Percentiles rank a stretch among this genome's conserved stretches.
Conservation (phyloP, 2,329 filamentous ascomycete species). For the Pyricularia sp. region DNA sequence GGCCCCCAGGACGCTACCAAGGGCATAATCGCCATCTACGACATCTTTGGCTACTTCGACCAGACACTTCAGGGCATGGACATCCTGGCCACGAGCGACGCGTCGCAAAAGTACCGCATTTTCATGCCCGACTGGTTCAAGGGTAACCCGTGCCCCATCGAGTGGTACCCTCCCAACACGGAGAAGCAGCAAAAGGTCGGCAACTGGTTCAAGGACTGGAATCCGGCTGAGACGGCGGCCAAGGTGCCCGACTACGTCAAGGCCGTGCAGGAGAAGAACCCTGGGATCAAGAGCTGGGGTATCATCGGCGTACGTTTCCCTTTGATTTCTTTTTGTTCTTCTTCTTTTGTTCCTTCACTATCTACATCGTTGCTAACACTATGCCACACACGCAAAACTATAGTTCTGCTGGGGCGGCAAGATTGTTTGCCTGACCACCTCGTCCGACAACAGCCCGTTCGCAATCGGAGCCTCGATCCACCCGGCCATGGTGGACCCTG, state of each 20-base stretch:
- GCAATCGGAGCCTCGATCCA: slow-evolving; percentile 37
- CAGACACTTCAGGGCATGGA: slow-evolving; percentile 61
- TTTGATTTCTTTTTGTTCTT: not conserved
- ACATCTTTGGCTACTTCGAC: slow-evolving; percentile 59
- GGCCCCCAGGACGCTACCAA: slow-evolving; percentile 35
- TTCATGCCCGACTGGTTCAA: slow-evolving; percentile 90
- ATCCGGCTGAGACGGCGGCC: slow-evolving; percentile 31
- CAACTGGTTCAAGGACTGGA: slow-evolving; percentile 42
- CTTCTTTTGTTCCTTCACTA: slow-evolving; percentile 2
- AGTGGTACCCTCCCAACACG: slow-evolving; percentile 49
- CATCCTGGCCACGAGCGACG: slow-evolving; percentile 42
- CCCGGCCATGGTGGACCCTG: slow-evolving; percentile 50
- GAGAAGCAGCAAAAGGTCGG: slow-evolving; percentile 47
- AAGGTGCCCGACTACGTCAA: slow-evolving; percentile 42
- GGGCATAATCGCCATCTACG: slow-evolving; percentile 49
- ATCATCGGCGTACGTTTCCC: slow-evolving; percentile 40
- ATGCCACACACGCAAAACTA: slow-evolving; percentile 12
- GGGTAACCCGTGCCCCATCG: slow-evolving; percentile 49
- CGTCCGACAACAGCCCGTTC: slow-evolving; percentile 41
- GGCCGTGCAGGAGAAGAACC: slow-evolving; percentile 37
- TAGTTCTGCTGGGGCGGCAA: slow-evolving; percentile 60
- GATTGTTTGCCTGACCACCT: slow-evolving; percentile 39
- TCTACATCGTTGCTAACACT: not conserved
- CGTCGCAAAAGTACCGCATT: slow-evolving; percentile 60
- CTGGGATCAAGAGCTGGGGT: slow-evolving; percentile 44